Base-by-base conservation (phyloP, 257 asterid genomes). In the Ilex aquifolium region DNA sequence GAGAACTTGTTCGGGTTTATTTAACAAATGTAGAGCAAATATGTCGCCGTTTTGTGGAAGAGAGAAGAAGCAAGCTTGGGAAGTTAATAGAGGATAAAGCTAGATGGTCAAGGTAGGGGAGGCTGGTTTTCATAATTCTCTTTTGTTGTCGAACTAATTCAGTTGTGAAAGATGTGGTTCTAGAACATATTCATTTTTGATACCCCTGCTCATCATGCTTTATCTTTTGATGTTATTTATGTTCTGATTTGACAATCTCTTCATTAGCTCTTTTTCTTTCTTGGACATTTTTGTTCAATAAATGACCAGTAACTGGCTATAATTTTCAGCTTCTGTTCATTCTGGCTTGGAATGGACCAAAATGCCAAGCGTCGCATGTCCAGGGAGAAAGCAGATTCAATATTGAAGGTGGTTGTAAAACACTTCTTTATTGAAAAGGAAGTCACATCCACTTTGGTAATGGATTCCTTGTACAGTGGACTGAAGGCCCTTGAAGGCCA, bases 381-480 rank as follows among this genome's bases (percentile, higher is more conserved):
- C 21, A 75, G 73, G 65, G 97, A 90, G 80, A 90, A 73, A 82
- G 71, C 87, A 7, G 94, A 84, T 80, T 75, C 88, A n/a, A 82
- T 93, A 61, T 76, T 90, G 52, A 93, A 82, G 79, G 84, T 82
- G 48, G 80, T 93, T 44, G 97, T 87, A 74, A 87, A 90, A 67
- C 83, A 82, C 66, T 93, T 93, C 72, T 93, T 93, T 72, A 79
- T 89, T 60, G 99, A 90, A 77, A 92, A 93, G 74, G 99, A 93
- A 80, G 97, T 90, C 73, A 82, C 97, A 16, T 90, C 97, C 62
- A 93, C 97, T 46, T 81, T 93, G 59, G 99, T 93, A 68, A 90
- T 93, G 99, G 99, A 90, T 82, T 87, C 97, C 11, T 61, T 93
- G 60, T 85, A 85, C 72, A 87, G 95, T 85, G 99, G 99, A 44